These are phyloP conservation scores for Ustilago nuda DNA, from an alignment of 1,284 basidiomycete genomes.

Conservation along the genomic window DNA sequence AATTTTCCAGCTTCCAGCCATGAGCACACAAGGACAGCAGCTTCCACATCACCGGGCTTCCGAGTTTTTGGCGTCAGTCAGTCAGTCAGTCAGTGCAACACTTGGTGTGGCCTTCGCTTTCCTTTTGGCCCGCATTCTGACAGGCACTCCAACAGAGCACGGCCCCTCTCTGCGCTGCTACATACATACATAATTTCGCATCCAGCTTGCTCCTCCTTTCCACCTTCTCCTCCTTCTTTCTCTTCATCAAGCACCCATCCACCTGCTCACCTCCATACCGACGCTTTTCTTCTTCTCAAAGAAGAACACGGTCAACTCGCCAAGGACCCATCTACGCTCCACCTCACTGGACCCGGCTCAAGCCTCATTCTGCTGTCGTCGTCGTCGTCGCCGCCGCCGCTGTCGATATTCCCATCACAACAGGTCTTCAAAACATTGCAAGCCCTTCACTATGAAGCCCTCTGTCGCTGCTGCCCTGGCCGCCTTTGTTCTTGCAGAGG, in stretches of 20 bases:
- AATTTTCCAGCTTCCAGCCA: neutral
- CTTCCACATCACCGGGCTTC: constrained; percentile 46
- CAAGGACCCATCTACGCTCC: neutral
- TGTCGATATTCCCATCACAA: neutral
- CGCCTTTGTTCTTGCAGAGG: constrained; percentile 46
- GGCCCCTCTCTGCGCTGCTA: constrained; percentile 19
- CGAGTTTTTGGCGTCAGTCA: constrained; percentile 16
- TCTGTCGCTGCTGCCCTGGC: constrained; percentile 43
- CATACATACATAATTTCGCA: constrained; percentile 10
- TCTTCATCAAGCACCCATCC: constrained; percentile 10
- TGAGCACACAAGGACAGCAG: neutral
- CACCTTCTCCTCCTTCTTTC: neutral
- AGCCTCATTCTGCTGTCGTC: neutral
- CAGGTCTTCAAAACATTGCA: neutral
- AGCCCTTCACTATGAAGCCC: constrained; percentile 33
- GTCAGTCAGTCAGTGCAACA: neutral
- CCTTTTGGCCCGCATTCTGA: constrained; percentile 7
- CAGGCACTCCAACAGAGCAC: constrained; percentile 19
- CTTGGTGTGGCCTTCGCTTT: neutral
- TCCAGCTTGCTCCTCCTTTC: neutral
- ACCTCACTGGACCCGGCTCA: constrained; percentile 5
- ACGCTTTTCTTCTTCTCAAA: neutral
- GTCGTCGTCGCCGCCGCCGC: constrained; percentile 1
- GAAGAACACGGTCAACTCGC: neutral
- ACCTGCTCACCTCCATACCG: constrained; percentile 5